phyloP scores from a whole-genome alignment of 441 rosid genomes.

The Arabidopsis lyrata region DNA sequence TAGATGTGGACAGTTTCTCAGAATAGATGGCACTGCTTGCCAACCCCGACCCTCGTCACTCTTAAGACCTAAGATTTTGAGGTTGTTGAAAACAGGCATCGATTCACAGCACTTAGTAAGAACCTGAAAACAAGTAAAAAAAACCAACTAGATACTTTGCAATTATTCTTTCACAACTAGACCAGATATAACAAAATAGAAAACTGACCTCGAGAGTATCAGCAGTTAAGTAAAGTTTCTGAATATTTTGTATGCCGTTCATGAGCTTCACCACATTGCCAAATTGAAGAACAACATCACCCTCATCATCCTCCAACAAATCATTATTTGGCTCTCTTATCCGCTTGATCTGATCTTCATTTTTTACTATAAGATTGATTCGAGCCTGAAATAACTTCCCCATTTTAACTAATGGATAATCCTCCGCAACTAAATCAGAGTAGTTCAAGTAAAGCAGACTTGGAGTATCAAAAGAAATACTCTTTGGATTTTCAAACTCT shows the following conservation, averaged over 20 bases:
- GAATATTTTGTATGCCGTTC: not conserved
- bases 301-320: not conserved
- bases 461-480: not conserved
- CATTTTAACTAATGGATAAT: not conserved
- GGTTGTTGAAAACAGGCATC: not conserved
- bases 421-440: not conserved
- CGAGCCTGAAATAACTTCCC: not conserved
- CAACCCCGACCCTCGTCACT: not conserved
- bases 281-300: not conserved
- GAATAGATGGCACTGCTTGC: not conserved
- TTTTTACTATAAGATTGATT: not conserved
- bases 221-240: not conserved
- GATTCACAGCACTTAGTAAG: not conserved
- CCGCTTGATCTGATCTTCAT: not conserved
- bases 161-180: not conserved
- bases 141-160: not conserved
- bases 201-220: not conserved
- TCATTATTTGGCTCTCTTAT: not conserved
- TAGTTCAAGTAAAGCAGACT: not conserved
- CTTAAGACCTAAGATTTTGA: not conserved
- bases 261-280: not conserved
- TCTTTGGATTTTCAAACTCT: not conserved
- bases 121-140: not conserved
- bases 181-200: not conserved
- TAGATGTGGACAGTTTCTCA: constrained; percentile 5